Conservation (phyloP, 2,329 filamentous ascomycete genomes). For the Fusarium continuum region DNA sequence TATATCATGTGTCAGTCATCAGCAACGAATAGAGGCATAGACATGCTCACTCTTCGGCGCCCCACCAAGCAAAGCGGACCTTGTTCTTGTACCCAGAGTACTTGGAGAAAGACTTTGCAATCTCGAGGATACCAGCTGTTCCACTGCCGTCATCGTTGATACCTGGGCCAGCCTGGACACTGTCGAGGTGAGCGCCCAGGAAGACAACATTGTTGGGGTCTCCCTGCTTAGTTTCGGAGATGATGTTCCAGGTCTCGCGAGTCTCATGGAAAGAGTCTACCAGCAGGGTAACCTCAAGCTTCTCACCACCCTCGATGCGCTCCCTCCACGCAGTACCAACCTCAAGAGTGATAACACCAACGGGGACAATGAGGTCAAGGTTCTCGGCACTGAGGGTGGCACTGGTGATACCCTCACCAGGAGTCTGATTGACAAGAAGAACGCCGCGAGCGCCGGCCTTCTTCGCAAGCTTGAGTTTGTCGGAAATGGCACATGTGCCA, state of each 20-base stretch:
- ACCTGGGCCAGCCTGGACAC: slow-evolving; percentile 52
- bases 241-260: slow-evolving; percentile 53
- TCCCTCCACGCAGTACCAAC: slow-evolving; percentile 50
- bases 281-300: slow-evolving; percentile 47
- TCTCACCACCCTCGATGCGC: slow-evolving; percentile 47
- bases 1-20: slow-evolving; percentile 13
- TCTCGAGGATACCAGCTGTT: slow-evolving; percentile 51
- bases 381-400: slow-evolving; percentile 63
- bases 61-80: slow-evolving; percentile 56
- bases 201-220: slow-evolving; percentile 55
- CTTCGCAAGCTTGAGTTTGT: slow-evolving; percentile 57
- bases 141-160: slow-evolving; percentile 55
- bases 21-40: fast-evolving
- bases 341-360: slow-evolving; percentile 50
- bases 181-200: slow-evolving; percentile 54
- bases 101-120: slow-evolving; percentile 50
- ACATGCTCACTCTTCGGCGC: slow-evolving; percentile 51
- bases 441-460: slow-evolving; percentile 55
- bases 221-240: slow-evolving; percentile 55
- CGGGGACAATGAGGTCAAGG: slow-evolving; percentile 48
- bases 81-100: slow-evolving; percentile 54
- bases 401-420: slow-evolving; percentile 53
- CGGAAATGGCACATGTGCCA: slow-evolving; percentile 53
- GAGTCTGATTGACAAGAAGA: slow-evolving; percentile 70
- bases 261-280: slow-evolving; percentile 52